phyloP scores from a whole-genome alignment of 2,329 filamentous ascomycete species.

The Lecanicillium sp. region DNA sequence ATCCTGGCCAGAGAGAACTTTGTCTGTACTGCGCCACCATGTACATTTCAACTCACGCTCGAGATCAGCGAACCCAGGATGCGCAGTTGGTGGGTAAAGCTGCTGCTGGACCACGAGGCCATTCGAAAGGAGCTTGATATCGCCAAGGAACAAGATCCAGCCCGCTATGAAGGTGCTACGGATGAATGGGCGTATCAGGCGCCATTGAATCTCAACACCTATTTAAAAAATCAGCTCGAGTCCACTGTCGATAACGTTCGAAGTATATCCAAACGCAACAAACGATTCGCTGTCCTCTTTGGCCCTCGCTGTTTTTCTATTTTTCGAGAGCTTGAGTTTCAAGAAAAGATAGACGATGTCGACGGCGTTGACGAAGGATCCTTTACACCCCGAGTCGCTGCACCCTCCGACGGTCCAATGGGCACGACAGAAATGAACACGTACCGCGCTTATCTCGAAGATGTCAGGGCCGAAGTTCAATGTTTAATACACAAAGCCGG shows the following conservation, averaged over 20 bases:
- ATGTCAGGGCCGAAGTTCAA: constrained; percentile 44
- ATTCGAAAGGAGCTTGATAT: constrained; percentile 34
- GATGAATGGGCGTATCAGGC: constrained; percentile 36
- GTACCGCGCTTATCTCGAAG: constrained; percentile 43
- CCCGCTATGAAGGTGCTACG: constrained; percentile 39
- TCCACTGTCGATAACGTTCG: constrained; percentile 30
- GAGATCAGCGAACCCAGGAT: constrained; percentile 47
- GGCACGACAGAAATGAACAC: constrained; percentile 34
- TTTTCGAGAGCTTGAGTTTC: constrained; percentile 45
- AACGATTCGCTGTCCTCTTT: constrained; percentile 49
- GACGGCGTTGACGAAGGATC: constrained; percentile 35
- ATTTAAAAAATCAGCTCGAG: constrained; percentile 44
- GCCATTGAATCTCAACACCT: constrained; percentile 42
- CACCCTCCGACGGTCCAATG: constrained; percentile 27
- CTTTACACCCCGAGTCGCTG: constrained; percentile 30
- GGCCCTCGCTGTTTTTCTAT: constrained; percentile 43
- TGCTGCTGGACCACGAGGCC: constrained; percentile 40
- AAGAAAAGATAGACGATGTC: constrained; percentile 32
- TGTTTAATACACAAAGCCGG: constrained; percentile 33
- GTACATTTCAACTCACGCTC: constrained; percentile 37
- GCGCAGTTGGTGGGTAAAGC: constrained; percentile 33
- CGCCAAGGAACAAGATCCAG: constrained; percentile 40
- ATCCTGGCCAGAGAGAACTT: constrained; percentile 32
- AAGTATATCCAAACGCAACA: constrained; percentile 51
- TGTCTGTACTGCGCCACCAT: constrained; percentile 36